These are phyloP conservation scores for Cercospora brassicicola DNA, from an alignment of 2,329 filamentous ascomycete genomes.

Conservation along the genomic window DNA sequence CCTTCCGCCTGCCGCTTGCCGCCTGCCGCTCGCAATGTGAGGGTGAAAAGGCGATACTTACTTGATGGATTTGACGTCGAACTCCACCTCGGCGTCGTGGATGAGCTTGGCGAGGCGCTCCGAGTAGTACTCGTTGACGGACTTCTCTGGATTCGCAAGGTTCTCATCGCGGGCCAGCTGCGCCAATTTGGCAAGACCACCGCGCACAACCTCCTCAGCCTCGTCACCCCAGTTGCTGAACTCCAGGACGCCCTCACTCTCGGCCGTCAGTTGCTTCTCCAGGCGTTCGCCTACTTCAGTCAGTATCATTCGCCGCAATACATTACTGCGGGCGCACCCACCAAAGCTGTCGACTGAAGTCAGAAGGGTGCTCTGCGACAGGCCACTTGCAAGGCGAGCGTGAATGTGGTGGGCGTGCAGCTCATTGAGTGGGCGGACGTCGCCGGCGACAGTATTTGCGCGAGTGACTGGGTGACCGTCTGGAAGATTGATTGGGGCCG, in stretches of 20 bases:
- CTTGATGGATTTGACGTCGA: conserved; percentile 27
- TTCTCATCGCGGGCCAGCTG: conserved; percentile 38
- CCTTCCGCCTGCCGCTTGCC: not conserved
- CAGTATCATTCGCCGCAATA: not conserved
- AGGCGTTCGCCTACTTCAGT: conserved; percentile 8
- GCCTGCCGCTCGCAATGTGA: not conserved
- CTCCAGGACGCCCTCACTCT: conserved; percentile 27
- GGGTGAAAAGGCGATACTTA: not conserved
- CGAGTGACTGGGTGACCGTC: conserved; percentile 19
- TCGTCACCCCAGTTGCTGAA: conserved; percentile 35
- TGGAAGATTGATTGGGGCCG: conserved; percentile 13
- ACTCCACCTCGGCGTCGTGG: conserved; percentile 28
- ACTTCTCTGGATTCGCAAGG: conserved; percentile 29
- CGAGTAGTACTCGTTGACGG: conserved; percentile 35
- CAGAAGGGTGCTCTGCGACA: not conserved
- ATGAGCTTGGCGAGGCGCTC: conserved; percentile 33
- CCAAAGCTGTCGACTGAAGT: not conserved
- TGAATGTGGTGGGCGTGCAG: conserved; percentile 6
- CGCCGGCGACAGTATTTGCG: conserved; percentile 19
- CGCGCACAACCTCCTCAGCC: conserved; percentile 36
- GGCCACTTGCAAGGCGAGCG: not conserved
- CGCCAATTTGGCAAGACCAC: conserved; percentile 34
- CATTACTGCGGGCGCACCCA: not conserved
- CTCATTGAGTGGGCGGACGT: conserved; percentile 7
- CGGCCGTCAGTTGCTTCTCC: not conserved